These are phyloP conservation scores for Cytospora leucostoma DNA, from an alignment of 2,329 filamentous ascomycete genomes.

Conservation along the genomic window DNA sequence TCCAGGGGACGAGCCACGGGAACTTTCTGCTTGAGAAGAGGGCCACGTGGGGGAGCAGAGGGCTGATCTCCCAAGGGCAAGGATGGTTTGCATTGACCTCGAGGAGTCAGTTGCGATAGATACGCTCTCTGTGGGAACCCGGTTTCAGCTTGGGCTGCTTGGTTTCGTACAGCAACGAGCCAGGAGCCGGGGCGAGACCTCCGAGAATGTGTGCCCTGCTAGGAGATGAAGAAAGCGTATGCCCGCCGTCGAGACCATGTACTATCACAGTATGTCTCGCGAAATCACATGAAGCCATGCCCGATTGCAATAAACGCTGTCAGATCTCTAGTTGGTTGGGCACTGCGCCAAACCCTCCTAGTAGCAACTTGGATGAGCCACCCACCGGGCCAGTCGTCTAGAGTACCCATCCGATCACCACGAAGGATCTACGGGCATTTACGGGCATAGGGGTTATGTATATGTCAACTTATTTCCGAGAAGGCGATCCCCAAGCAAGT, in stretches of 20 bases:
- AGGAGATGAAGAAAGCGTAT: too few species aligned
- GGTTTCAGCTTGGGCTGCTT: neutral
- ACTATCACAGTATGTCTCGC: too few species aligned
- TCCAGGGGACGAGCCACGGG: slow-evolving; percentile 9
- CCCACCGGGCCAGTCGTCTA: too few species aligned
- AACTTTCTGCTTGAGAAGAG: slow-evolving; percentile 10
- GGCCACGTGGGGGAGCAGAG: neutral
- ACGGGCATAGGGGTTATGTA: neutral
- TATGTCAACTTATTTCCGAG: neutral
- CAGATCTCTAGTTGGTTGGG: too few species aligned
- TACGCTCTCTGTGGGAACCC: neutral
- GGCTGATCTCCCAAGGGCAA: slow-evolving; percentile 2
- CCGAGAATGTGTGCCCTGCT: neutral
- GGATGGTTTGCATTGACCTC: neutral
- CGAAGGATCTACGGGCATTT: neutral
- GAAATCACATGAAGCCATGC: too few species aligned
- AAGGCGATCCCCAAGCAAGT: neutral
- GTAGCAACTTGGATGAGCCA: too few species aligned
- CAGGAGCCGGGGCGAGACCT: neutral
- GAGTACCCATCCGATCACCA: neutral
- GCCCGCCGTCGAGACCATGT: too few species aligned
- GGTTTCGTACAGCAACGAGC: neutral
- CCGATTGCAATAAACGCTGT: too few species aligned
- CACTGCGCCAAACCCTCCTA: too few species aligned
- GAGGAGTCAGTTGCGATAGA: neutral